phyloP scores from a whole-genome alignment of 2,329 filamentous ascomycete genomes.

The Aureobasidium lini region DNA sequence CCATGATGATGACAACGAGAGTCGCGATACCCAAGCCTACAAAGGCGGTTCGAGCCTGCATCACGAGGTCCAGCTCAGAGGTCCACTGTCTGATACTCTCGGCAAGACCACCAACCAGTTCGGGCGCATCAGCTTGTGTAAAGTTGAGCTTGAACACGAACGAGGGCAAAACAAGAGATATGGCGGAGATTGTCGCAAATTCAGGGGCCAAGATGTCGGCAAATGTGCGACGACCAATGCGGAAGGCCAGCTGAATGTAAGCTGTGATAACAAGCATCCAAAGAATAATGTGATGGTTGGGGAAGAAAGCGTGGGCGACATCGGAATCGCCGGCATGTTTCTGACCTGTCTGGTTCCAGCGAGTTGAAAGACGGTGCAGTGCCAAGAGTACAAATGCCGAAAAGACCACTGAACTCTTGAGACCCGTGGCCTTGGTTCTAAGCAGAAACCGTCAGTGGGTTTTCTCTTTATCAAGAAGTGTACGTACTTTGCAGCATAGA shows the following conservation, averaged over 20 bases:
- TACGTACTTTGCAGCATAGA: conserved; percentile 7
- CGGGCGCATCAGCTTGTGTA: conserved; percentile 78
- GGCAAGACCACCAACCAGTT: conserved; percentile 48
- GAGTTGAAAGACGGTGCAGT: conserved; percentile 58
- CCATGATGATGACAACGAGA: conserved; percentile 20
- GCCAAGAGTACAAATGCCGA: conserved; percentile 40
- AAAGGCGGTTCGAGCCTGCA: conserved; percentile 32
- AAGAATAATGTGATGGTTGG: conserved; percentile 56
- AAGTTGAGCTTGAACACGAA: conserved; percentile 86
- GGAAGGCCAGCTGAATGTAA: conserved; percentile 54
- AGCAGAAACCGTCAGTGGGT: not conserved
- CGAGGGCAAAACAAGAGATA: conserved; percentile 47
- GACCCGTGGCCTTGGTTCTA: not conserved
- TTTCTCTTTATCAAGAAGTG: not conserved
- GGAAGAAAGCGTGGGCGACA: conserved; percentile 66
- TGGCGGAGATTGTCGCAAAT: conserved; percentile 25
- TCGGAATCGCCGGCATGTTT: conserved; percentile 90
- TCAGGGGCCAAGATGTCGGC: conserved; percentile 23
- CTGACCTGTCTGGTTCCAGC: conserved; percentile 96
- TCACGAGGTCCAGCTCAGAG: conserved; percentile 25
- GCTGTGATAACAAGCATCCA: conserved; percentile 66
- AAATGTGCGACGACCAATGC: conserved; percentile 31
- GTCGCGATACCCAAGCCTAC: conserved; percentile 26
- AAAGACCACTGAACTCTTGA: not conserved
- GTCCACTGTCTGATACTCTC: conserved; percentile 23